phyloP scores from a whole-genome alignment of 371 early-diverging fungal species.

The Actinomucor elegans region DNA sequence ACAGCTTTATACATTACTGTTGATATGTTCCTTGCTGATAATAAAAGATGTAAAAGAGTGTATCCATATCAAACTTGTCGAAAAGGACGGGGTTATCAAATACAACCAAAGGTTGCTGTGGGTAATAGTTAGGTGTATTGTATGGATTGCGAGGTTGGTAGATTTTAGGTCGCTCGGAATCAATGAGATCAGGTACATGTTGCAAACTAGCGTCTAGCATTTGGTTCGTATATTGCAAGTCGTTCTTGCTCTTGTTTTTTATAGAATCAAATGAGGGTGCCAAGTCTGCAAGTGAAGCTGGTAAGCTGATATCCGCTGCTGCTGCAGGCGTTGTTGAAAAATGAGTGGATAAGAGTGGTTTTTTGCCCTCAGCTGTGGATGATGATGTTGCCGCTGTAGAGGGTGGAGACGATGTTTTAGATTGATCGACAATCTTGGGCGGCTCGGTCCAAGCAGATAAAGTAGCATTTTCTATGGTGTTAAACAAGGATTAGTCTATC shows the following conservation, averaged over 20 bases:
- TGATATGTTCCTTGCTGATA: conserved; percentile 95
- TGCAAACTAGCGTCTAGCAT: conserved; percentile 81
- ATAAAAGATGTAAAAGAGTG: conserved; percentile 99
- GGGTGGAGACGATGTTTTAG: background rate
- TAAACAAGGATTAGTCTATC: no score
- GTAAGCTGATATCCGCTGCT: conserved; percentile 50
- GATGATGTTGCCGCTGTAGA: background rate
- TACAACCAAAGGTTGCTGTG: conserved; percentile 79
- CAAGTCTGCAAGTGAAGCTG: conserved; percentile 76
- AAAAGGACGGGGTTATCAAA: conserved; percentile 84
- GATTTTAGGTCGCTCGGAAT: conserved; percentile 68
- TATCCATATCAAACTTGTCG: conserved; percentile 94
- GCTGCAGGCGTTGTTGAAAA: background rate
- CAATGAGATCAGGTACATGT: conserved; percentile 73
- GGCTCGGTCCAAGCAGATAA: conserved; percentile 27
- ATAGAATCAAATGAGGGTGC: conserved; percentile 76
- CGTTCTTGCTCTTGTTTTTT: conserved; percentile 43
- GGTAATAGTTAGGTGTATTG: conserved; percentile 87
- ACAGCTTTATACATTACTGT: no score
- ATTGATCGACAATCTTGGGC: conserved; percentile 24
- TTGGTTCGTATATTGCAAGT: conserved; percentile 47
- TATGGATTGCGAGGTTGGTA: conserved; percentile 79
- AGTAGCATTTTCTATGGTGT: no score
- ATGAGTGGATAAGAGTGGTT: conserved; percentile 2
- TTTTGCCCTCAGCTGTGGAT: background rate